These are phyloP conservation scores for Terana coerulea DNA, from an alignment of 768 basidiomycete genomes.

Conservation along the genomic window DNA sequence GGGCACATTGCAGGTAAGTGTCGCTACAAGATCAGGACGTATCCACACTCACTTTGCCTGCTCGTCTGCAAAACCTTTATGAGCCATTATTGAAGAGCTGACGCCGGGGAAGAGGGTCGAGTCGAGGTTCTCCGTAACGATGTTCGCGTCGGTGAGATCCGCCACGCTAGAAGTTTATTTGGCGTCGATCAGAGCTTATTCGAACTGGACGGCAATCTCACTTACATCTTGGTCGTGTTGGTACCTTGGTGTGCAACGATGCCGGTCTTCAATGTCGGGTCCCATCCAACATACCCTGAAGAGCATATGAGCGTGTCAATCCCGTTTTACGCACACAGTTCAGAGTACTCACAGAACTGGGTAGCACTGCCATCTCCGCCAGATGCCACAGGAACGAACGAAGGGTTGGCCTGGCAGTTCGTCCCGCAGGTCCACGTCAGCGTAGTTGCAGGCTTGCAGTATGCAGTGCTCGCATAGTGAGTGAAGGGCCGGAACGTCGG, in stretches of 20 bases:
- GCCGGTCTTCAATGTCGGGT: conserved; percentile 32
- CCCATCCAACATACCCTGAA: conserved; percentile 53
- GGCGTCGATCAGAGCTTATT: too few species aligned
- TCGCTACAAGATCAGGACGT: not conserved
- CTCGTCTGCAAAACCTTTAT: conserved; percentile 42
- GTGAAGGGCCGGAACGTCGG: conserved; percentile 26
- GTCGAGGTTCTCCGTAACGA: conserved; percentile 32
- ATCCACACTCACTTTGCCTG: conserved; percentile 39
- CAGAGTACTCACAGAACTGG: conserved; percentile 25
- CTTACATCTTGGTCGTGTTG: conserved; percentile 29
- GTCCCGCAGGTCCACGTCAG: conserved; percentile 28
- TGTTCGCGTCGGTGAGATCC: conserved; percentile 39
- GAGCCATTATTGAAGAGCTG: conserved; percentile 36
- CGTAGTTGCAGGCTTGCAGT: conserved; percentile 26
- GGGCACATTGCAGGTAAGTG: too few species aligned
- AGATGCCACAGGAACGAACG: conserved; percentile 43
- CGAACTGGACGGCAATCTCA: not conserved
- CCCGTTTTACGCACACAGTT: not conserved
- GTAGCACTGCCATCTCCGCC: conserved; percentile 41
- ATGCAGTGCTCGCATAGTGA: conserved; percentile 28
- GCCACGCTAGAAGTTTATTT: conserved; percentile 24
- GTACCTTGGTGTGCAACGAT: conserved; percentile 39
- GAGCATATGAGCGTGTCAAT: not conserved
- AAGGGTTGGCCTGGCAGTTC: conserved; percentile 43
- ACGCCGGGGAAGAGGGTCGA: conserved; percentile 49